Percentiles rank a stretch among this genome's conserved stretches.
These are phyloP conservation scores for Cyclanthera cordifolia DNA, from an alignment of 306 rosid species.

Conservation along the genomic window DNA sequence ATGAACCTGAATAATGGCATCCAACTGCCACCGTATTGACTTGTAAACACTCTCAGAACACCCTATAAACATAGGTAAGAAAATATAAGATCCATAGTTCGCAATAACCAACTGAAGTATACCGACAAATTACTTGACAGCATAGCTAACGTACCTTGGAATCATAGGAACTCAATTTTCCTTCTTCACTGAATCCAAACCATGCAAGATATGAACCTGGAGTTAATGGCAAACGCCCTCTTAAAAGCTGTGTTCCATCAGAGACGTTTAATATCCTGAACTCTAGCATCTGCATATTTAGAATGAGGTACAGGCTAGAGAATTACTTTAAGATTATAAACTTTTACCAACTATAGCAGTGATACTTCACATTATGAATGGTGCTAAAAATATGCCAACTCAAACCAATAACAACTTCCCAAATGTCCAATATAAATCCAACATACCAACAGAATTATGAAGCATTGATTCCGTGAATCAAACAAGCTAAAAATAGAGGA, in stretches of 20 bases:
- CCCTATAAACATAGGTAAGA: conserved; percentile 38
- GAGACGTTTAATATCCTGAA: conserved; percentile 48
- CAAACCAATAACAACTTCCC: neutral
- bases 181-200: conserved; percentile 94
- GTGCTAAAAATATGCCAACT: neutral
- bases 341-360: neutral
- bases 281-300: conserved; percentile 55
- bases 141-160: conserved; percentile 48
- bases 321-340: neutral
- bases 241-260: conserved; percentile 40
- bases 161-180: conserved; percentile 71
- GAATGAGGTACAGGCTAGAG: neutral
- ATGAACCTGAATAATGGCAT: conserved; percentile 83
- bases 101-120: conserved; percentile 12
- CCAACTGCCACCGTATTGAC: conserved; percentile 90
- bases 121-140: conserved; percentile 7
- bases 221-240: conserved; percentile 65
- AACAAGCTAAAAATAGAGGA: neutral
- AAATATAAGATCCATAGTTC: conserved; percentile 5
- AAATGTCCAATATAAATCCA: neutral
- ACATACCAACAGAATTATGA: neutral
- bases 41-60: conserved; percentile 61
- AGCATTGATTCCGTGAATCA: neutral
- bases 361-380: neutral
- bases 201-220: conserved; percentile 72